Percentiles rank a stretch among this genome's conserved stretches.
phyloP scores from a whole-genome alignment of 768 basidiomycete species.

The Boletus vinaceobasis region DNA sequence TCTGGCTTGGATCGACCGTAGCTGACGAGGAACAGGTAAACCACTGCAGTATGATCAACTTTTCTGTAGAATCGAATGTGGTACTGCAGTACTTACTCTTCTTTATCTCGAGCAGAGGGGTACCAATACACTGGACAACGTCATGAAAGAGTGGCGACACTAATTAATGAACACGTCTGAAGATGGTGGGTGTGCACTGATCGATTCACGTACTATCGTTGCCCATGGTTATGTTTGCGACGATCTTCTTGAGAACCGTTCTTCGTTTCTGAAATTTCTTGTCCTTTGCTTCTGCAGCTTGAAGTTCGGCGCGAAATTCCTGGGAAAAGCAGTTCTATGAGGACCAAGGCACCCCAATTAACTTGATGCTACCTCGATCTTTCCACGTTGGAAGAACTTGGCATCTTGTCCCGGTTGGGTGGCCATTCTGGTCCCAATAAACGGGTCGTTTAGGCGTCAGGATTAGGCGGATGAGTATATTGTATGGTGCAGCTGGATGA shows the following conservation, averaged over 20 bases:
- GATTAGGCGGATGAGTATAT: conserved; percentile 1
- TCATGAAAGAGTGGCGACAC: conserved; percentile 96
- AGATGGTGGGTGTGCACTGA: conserved; percentile 10
- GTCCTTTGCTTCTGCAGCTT: conserved; percentile 91
- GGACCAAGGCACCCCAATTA: conserved; percentile 5
- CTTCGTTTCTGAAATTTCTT: conserved; percentile 94
- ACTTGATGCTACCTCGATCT: conserved; percentile 66
- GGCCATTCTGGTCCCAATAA: conserved; percentile 32
- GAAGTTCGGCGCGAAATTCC: conserved; percentile 90
- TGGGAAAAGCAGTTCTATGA: conserved; percentile 29
- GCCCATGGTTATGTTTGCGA: conserved; percentile 99
- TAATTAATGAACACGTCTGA: conserved; percentile 32
- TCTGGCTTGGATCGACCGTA: conserved; percentile 94
- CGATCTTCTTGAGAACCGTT: conserved; percentile 93
- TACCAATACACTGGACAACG: conserved; percentile 91
- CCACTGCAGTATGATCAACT: conserved; percentile 56
- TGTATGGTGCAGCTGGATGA: not conserved
- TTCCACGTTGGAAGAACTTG: conserved; percentile 88
- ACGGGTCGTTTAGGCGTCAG: not conserved
- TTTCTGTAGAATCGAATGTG: not conserved
- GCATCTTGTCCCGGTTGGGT: conserved; percentile 76
- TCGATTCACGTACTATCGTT: conserved; percentile 80
- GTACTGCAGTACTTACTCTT: conserved; percentile 68
- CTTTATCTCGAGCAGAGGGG: conserved; percentile 95
- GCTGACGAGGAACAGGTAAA: conserved; percentile 95